Evolutionary conservation across 345 rosid genomes (phyloP), one percentile per base, ranked within the genome.

Genomic region (Lepidium africanum): DNA sequence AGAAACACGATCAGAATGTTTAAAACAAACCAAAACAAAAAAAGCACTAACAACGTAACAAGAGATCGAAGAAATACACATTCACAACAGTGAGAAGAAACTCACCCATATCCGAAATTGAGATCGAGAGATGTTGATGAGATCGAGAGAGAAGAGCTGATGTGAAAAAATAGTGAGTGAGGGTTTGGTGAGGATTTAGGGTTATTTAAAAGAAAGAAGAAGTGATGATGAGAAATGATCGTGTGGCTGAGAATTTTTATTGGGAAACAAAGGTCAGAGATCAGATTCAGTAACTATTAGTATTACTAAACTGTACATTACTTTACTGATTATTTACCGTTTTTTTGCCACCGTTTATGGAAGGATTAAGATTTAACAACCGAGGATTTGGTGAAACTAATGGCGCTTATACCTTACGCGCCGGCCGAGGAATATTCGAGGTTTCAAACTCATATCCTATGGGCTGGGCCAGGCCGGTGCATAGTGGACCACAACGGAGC

Each of bases 161-260:
- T 0, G 60, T 60, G 49, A 64, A 7, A n/a, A 30, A 37, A 5
- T 58, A 67, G 64, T 38, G 73, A 74, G 73, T 23, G 73, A 60
- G 54, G 7, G 63, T 67, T 53, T 27, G 63, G 73, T 53, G 69
- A 74, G 73, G 67, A 51, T 67, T 67, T 16, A 38, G 52, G 73
- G 59, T 7, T 74, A 74, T 74, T 67, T 74, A 67, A 67, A 74
- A 40, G 69, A 59, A 37, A 61, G 52, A 30, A 3, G 63, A 37
- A 14, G 65, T 11, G 71, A 64, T 40, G 37, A 42, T 32, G 38
- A 35, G 13, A 21, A 33, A 19, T 27, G 13, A 73, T 67, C 78
- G 51, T 15, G 78, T 74, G 78, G 78, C 59, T 74, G 23, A 60
- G 21, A 74, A 9, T 45, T 53, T 60, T 74, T 17, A 58, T 53